Evolutionary conservation across 805 yeast genomes (phyloP).

Genomic region (Tetrapisispora taiwanensis): DNA sequence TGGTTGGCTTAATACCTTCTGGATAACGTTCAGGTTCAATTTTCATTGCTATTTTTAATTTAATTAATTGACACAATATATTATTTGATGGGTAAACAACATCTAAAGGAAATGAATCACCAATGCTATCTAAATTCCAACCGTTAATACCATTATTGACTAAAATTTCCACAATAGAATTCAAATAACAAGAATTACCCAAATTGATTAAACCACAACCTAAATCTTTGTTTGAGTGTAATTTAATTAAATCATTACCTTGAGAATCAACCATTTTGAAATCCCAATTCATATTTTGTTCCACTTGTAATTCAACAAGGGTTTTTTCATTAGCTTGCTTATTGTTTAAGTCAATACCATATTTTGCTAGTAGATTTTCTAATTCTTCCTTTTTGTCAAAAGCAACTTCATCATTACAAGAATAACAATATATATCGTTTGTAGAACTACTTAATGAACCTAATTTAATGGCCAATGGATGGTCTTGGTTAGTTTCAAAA

Average conservation of each 20-base stretch:
- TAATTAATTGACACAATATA: constrained; percentile 64
- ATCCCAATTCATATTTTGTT: constrained; percentile 90
- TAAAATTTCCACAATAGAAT: constrained; percentile 68
- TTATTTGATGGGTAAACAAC: constrained; percentile 49
- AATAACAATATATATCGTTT: constrained; percentile 76
- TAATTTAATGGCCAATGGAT: constrained; percentile 78
- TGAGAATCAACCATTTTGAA: constrained; percentile 66
- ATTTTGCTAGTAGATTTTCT: constrained; percentile 37
- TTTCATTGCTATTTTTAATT: constrained; percentile 66
- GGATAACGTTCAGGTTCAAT: constrained; percentile 45
- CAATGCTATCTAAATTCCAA: constrained; percentile 31
- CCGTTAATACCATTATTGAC: constrained; percentile 33
- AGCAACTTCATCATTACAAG: constrained; percentile 79
- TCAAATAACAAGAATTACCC: constrained; percentile 88
- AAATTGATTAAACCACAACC: constrained; percentile 83
- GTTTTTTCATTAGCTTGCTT: constrained; percentile 74
- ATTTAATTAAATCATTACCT: constrained; percentile 54
- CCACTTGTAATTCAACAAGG: constrained; percentile 79
- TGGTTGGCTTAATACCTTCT: constrained; percentile 64
- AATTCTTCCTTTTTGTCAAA: constrained; percentile 32
- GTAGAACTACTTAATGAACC: constrained; percentile 77
- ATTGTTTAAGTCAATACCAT: constrained; percentile 53
- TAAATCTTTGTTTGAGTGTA: constrained; percentile 30
- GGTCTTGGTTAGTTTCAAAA: constrained; percentile 41
- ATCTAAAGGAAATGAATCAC: constrained; percentile 30